A percentile compares a stretch with the other conserved stretches of the same genome.
Conservation (phyloP, 2,329 filamentous ascomycete species). For the Calonectria honghensis region DNA sequence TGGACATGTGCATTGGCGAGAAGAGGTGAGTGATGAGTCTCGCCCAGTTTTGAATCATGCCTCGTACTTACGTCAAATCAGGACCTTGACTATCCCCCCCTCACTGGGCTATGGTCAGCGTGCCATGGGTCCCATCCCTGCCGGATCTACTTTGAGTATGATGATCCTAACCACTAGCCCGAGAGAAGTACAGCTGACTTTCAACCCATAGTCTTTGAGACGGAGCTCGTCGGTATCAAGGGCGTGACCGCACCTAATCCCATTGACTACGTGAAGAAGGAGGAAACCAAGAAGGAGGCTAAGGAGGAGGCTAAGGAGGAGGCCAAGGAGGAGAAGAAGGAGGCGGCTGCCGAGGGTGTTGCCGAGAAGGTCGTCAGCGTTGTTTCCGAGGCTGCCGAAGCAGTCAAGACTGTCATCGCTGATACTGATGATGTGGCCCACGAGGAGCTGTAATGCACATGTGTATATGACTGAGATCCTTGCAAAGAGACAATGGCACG, state of each 20-base stretch:
- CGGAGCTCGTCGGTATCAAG: slow-evolving; percentile 88
- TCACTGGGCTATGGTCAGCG: slow-evolving; percentile 87
- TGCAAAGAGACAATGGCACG: slow-evolving; percentile 34
- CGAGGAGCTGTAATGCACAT: slow-evolving; percentile 72
- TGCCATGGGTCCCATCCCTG: slow-evolving; percentile 87
- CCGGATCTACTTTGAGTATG: slow-evolving; percentile 84
- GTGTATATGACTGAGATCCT: slow-evolving; percentile 29
- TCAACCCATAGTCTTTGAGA: slow-evolving; percentile 83
- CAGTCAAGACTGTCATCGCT: slow-evolving; percentile 70
- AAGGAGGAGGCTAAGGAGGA: slow-evolving; percentile 46
- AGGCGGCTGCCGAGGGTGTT: slow-evolving; percentile 35
- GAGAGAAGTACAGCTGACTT: slow-evolving; percentile 45
- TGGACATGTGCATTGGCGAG: slow-evolving; percentile 97
- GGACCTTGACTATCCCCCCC: slow-evolving; percentile 92
- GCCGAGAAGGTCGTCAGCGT: slow-evolving; percentile 64
- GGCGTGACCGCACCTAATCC: slow-evolving; percentile 75
- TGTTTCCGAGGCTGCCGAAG: slow-evolving; percentile 68
- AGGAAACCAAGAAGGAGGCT: slow-evolving; percentile 53
- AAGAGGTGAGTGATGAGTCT: slow-evolving; percentile 73
- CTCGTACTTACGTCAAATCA: slow-evolving; percentile 54
- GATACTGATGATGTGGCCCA: slow-evolving; percentile 77
- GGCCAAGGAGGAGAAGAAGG: slow-evolving; percentile 30
- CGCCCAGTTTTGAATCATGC: slow-evolving; percentile 11
- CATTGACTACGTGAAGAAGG: slow-evolving; percentile 54
- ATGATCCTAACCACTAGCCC: slow-evolving; percentile 38